phyloP scores from a whole-genome alignment of 345 rosid species.

The Moricandia moricandioides region DNA sequence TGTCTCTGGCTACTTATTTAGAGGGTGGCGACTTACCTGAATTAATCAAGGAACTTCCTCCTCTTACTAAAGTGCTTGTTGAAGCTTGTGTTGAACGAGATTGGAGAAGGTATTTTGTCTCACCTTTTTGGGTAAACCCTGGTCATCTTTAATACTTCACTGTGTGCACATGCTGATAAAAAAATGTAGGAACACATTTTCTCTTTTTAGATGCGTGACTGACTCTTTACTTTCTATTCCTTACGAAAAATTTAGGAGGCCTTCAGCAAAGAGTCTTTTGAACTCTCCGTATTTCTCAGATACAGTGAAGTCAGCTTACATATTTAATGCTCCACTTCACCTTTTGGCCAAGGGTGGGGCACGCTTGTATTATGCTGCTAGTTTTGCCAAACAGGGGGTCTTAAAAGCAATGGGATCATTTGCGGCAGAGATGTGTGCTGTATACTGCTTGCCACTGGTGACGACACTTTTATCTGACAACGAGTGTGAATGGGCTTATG shows the following conservation, averaged over 20 bases:
- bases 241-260: conserved; percentile 64
- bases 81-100: conserved; percentile 79
- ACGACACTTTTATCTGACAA: conserved; percentile 52
- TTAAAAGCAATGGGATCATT: conserved; percentile 77
- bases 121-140: not conserved
- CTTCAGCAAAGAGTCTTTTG: conserved; percentile 68
- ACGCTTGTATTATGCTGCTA: conserved; percentile 74
- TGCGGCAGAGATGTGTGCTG: conserved; percentile 83
- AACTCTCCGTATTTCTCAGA: conserved; percentile 86
- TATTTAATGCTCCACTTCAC: conserved; percentile 84
- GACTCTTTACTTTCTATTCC: conserved; percentile 20
- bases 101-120: conserved; percentile 55
- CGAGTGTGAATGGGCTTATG: conserved; percentile 82
- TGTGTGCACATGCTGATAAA: conserved; percentile 28
- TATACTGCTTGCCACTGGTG: conserved; percentile 69
- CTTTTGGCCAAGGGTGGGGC: conserved; percentile 64
- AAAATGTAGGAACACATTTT: not conserved
- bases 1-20: conserved; percentile 53
- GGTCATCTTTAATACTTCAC: not conserved
- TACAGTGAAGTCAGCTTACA: conserved; percentile 73
- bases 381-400: conserved; percentile 81
- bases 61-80: conserved; percentile 59
- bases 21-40: conserved; percentile 56
- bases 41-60: conserved; percentile 66
- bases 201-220: conserved; percentile 1